Evolutionary conservation across 257 asterid species (phyloP), one percentile per base, ranked within the genome.

Genomic region (Solanum sitiens): DNA sequence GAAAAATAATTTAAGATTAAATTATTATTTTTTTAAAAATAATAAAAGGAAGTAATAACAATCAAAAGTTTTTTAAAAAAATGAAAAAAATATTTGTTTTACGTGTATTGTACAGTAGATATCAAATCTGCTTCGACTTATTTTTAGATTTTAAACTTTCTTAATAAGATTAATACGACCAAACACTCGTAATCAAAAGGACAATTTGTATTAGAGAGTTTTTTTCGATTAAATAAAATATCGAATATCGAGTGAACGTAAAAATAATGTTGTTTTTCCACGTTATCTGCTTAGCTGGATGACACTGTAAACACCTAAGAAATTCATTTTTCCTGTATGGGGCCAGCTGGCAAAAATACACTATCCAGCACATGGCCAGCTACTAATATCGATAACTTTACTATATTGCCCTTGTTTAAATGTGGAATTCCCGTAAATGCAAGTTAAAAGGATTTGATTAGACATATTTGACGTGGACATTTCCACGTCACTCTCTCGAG

Each of bases 321-420:
- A 67, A 53, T 71, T 75, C 87, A 86, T 87, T 53, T 53, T 53
- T 53, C 23, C 63, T 53, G 63, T 53, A 16, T 53, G 63, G 92
- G 92, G 89, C 93, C 95, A 93, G 95, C 93, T 92, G 97, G 95
- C 95, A 90, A 86, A 86, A 86, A 89, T 87, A 82, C 87, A 87
- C 92, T 90, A 53, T 53, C 91, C 42, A 42, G 90, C 94, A 92
- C 92, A 92, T 94, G 94, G 93, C 92, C 94, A 93, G 92, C 92
- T 90, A 59, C 89, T 86, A 2, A 84, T 86, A 87, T 92, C 90
- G 47, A 83, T 32, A 44, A 73, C 10, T 84, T 91, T 61, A 83
- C 92, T 0, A 10, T 13, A 14, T 13, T 72, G 1, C 82, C 92
- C 93, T 87, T 63, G 0, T 16, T 32, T 15, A 32, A 39, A 8